These are phyloP conservation scores for Globisporangium irregulare DNA, from an alignment of 352 stramenopile genomes.

Conservation along the genomic window DNA sequence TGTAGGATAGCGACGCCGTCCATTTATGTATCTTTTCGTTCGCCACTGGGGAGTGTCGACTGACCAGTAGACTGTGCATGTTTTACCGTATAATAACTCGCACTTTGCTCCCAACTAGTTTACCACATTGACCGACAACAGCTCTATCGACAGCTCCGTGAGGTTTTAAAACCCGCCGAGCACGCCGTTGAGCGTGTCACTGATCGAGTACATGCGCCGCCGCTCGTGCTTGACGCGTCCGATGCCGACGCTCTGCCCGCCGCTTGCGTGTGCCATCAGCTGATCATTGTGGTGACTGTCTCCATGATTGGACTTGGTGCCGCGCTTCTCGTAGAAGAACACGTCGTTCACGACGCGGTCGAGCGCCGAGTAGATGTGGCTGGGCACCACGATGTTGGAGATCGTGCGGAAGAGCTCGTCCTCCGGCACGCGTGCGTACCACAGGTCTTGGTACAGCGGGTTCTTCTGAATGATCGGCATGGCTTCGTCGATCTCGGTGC, in stretches of 20 bases:
- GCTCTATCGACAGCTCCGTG: background rate
- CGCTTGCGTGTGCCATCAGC: constrained; percentile 38
- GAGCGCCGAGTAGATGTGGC: constrained; percentile 62
- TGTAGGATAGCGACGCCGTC: background rate
- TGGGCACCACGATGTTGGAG: constrained; percentile 55
- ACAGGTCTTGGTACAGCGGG: constrained; percentile 57
- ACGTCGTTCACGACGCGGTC: constrained; percentile 81
- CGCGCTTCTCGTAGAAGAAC: constrained; percentile 82
- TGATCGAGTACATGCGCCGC: constrained; percentile 72
- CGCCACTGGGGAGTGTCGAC: background rate
- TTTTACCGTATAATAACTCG: background rate
- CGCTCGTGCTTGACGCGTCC: constrained; percentile 68
- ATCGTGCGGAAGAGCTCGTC: constrained; percentile 72
- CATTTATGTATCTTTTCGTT: background rate
- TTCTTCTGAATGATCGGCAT: constrained; percentile 76
- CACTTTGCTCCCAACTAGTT: background rate
- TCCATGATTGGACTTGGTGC: constrained; percentile 18
- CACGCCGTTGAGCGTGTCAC: constrained; percentile 70
- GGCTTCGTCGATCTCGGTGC: constrained; percentile 67
- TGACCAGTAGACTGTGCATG: background rate
- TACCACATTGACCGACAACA: background rate
- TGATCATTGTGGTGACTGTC: constrained; percentile 10
- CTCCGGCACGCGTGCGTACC: constrained; percentile 55
- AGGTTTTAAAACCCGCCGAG: constrained; percentile 53
- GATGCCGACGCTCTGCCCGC: constrained; percentile 65